These are phyloP conservation scores for Mallotus nudiflorus DNA, from an alignment of 345 rosid genomes.

Conservation along the genomic window DNA sequence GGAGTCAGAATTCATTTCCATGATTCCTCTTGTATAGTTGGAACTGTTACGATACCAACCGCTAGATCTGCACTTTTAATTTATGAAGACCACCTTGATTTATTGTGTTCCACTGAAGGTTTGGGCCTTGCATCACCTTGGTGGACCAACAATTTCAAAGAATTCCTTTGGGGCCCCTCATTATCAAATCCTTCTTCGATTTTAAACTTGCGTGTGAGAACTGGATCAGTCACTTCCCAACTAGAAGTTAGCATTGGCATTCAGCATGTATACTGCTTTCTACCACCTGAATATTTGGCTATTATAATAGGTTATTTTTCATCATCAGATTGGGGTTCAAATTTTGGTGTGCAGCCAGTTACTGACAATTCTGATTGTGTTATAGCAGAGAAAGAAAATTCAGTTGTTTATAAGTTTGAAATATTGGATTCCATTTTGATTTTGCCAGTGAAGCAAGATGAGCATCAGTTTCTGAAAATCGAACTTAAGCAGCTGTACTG, in stretches of 20 bases:
- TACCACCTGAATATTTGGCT: constrained; percentile 74
- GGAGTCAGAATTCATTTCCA: constrained; percentile 71
- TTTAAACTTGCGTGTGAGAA: constrained; percentile 66
- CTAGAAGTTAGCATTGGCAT: constrained; percentile 80
- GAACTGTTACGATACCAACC: constrained; percentile 56
- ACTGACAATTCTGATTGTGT: constrained; percentile 26
- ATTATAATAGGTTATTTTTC: constrained; percentile 81
- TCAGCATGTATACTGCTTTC: constrained; percentile 77
- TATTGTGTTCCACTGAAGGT: constrained; percentile 66
- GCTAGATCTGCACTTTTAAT: constrained; percentile 46
- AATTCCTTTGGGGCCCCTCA: constrained; percentile 71
- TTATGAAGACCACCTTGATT: constrained; percentile 50
- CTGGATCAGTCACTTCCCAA: constrained; percentile 44
- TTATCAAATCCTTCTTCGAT: constrained; percentile 52
- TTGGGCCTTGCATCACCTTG: constrained; percentile 65
- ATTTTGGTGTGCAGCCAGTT: constrained; percentile 37
- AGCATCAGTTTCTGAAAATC: constrained; percentile 49
- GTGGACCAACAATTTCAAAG: constrained; percentile 52
- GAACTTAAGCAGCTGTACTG: constrained; percentile 58
- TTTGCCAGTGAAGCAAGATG: constrained; percentile 53
- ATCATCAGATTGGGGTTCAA: constrained; percentile 70
- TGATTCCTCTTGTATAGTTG: constrained; percentile 73
- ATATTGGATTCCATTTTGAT: constrained; percentile 65
- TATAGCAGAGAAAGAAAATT: constrained; percentile 23
- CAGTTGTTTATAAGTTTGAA: constrained; percentile 64